A percentile compares a stretch with the other conserved stretches of the same genome.
phyloP scores from a whole-genome alignment of 306 rosid genomes.

The Lagenaria siceraria region DNA sequence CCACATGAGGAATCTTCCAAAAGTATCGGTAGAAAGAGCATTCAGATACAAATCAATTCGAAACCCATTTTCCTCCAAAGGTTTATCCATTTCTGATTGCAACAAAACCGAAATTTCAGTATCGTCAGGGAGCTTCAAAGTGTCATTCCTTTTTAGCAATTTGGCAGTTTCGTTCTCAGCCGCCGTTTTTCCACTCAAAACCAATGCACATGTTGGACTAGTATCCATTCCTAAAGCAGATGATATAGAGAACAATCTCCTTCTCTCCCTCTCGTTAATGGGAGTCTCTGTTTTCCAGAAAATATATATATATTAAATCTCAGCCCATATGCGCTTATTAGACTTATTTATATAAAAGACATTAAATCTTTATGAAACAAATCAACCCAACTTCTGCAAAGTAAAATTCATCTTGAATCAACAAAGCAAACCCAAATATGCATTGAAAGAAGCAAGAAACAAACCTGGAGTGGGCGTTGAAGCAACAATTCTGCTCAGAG shows the following conservation, averaged over 20 bases:
- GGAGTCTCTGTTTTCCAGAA: background rate
- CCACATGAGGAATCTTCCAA: conserved; percentile 80
- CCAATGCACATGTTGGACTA: conserved; percentile 24
- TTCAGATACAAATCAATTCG: conserved; percentile 38
- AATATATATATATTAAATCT: background rate
- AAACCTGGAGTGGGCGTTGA: conserved; percentile 32
- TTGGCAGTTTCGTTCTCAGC: conserved; percentile 44
- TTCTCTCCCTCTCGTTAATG: background rate
- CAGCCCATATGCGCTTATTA: background rate
- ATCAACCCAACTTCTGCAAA: background rate
- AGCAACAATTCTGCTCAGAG: background rate
- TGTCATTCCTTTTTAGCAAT: conserved; percentile 31
- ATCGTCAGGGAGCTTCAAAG: conserved; percentile 47
- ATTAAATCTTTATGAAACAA: background rate
- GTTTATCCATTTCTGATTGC: conserved; percentile 38
- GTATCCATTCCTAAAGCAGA: conserved; percentile 27
- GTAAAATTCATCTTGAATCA: background rate
- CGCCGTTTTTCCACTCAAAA: conserved; percentile 59
- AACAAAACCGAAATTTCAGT: conserved; percentile 26
- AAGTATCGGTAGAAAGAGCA: conserved; percentile 55
- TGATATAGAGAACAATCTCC: background rate
- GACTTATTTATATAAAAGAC: background rate
- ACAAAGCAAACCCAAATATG: background rate
- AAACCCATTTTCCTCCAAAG: conserved; percentile 26
- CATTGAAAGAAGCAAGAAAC: background rate